Evolutionary conservation across 495 filamentous ascomycete genomes (phyloP), one percentile per base, ranked within the genome.

Genomic region (Podospora conica): DNA sequence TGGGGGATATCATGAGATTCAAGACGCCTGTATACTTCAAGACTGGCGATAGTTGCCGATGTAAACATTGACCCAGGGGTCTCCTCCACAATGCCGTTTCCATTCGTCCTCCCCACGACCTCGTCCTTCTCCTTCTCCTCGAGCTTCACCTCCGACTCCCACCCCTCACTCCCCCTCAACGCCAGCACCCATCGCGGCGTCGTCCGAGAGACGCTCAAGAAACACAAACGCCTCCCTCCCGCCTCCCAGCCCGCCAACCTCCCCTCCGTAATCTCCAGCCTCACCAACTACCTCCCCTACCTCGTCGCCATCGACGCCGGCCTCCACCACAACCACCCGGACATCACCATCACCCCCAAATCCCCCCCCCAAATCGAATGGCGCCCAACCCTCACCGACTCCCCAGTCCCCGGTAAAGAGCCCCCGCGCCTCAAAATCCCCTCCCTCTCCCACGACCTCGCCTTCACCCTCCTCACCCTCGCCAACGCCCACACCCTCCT

Each of bases 391-490:
- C 77, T 98, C 25, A 83, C 90, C 31, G 77, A 78, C n/a, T 76
- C 68, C 66, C 59, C 81, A 0, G 70, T 86, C 18, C 84, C 85
- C 3, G 87, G 85, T 9, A 83, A 84, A 53, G 85, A 88, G 65
- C 79, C 79, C 9, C 76, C 86, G 20, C 85, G 92, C 27, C 71
- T 88, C 12, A 87, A 85, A 40, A 80, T 92, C n/a, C 80, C 81
- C 53, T 91, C 91, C 5, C 79, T 98, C 33, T 88, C 94, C 71
- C 90, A 90, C 74, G 95, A 98, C 72, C 77, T 97, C 64, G 86
- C 84, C 68, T 96, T 95, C 72, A 81, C 83, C 3, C 80, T 97
- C 9, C 87, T 87, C 8, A 90, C 91, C 0, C 81, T 97, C 27
- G 92, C 86, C 9, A 91, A 88, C 71, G 83, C 87, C 0, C 79